Percentiles rank a stretch among this genome's conserved stretches.
Conservation (phyloP, 1,284 basidiomycete genomes). For the Marasmius fiardii region DNA sequence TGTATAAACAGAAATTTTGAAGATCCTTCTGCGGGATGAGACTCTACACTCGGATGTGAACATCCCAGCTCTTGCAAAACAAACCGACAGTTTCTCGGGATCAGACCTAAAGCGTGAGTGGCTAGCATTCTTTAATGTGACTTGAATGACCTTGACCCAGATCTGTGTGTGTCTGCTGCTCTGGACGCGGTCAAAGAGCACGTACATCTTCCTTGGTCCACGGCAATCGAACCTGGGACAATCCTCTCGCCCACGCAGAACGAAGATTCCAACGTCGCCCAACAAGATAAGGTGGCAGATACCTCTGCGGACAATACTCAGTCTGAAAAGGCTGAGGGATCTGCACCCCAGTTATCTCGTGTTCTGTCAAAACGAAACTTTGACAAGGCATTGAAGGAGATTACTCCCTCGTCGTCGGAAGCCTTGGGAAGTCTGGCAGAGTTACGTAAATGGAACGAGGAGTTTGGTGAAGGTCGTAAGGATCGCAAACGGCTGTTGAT, state of each 20-base stretch:
- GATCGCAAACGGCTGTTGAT: slow-evolving; percentile 58
- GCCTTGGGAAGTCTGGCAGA: slow-evolving; percentile 76
- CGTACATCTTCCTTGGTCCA: slow-evolving; percentile 73
- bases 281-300: neutral
- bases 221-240: slow-evolving; percentile 13
- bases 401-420: slow-evolving; percentile 84
- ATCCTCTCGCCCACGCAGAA: slow-evolving; percentile 16
- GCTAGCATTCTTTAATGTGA: slow-evolving; percentile 12
- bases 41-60: slow-evolving; percentile 67
- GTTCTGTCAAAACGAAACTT: slow-evolving; percentile 67
- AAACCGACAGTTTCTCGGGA: slow-evolving; percentile 86
- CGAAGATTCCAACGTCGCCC: neutral
- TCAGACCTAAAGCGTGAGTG: slow-evolving; percentile 88
- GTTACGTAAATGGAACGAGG: slow-evolving; percentile 87
- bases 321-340: neutral
- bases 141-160: slow-evolving; percentile 34
- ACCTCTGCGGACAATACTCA: slow-evolving; percentile 1
- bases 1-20: slow-evolving; percentile 71
- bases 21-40: slow-evolving; percentile 81
- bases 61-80: slow-evolving; percentile 58
- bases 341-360: slow-evolving; percentile 27
- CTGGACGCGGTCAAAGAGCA: slow-evolving; percentile 86
- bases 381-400: slow-evolving; percentile 78
- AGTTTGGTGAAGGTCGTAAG: slow-evolving; percentile 81
- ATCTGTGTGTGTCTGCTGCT: slow-evolving; percentile 87